Evolutionary conservation across 1,284 basidiomycete species (phyloP), one percentile per base, ranked within the genome.

Genomic region (Apiotrichum gracile): DNA sequence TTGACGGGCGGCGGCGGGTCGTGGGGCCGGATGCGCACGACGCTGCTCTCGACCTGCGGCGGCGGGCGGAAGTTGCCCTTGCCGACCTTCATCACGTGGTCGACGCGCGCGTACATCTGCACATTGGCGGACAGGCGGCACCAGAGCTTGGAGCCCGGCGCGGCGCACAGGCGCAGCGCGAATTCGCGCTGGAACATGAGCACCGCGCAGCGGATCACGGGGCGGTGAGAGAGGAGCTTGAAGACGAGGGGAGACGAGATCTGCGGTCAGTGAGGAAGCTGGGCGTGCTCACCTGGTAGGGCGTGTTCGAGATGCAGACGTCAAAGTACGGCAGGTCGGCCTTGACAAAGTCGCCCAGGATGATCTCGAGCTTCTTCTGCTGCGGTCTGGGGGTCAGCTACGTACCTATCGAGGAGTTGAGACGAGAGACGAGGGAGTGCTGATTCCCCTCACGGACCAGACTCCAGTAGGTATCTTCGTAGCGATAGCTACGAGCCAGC

Each of bases 131-230:
- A 91, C 25, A 99, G 79, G 41, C 94, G 83, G 51, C 92, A 97
- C 96, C 96, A 99, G 8, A 97, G 78, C 25, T 85, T 80, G 10
- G 88, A 86, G 3, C 85, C 86, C 0, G 96, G 91, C 26, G 83
- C 80, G 4, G 94, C 96, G 39, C 91, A 85, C 14, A 99, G 82
- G 2, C 96, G 87, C 55, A 94, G 80, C 0, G 96, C 94, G 68
- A 98, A 98, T 73, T 98, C 94, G 52, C 92, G 87, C 77, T 98
- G 94, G 78, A 98, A 98, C 94, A 98, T 98, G 78, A 98, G 88
- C 60, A 98, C 92, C 26, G 91, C 91, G 58, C 88, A 85, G 31
- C 94, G 88, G 72, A 90, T 92, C 46, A 97, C 80, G 0, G 94
- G 94, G 9, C 94, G 87, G 68, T 97, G 92, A 3, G 94, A 97